Percentiles rank a stretch among this genome's conserved stretches.
Conservation (phyloP, 192 early-diverging fungal genomes). For the Coemansia asiatica region DNA sequence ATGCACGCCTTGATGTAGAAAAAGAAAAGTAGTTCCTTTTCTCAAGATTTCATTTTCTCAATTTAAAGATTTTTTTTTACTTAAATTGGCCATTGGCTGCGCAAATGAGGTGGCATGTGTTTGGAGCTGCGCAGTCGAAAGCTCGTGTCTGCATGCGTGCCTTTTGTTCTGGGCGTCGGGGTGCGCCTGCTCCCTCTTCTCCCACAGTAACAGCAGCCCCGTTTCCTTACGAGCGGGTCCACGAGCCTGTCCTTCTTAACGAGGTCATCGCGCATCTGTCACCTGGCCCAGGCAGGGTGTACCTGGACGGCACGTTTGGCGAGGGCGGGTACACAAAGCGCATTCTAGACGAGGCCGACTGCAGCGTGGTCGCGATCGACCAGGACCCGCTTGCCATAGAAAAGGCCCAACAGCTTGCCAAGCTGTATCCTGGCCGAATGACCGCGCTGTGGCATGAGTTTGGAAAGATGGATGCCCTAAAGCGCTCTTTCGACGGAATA, state of each 20-base stretch:
- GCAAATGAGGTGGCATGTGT: neutral
- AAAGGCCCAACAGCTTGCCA: slow-evolving; percentile 55
- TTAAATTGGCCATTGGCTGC: neutral
- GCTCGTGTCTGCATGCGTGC: neutral
- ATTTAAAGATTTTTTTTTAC: slow-evolving; percentile 5
- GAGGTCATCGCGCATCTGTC: slow-evolving; percentile 49
- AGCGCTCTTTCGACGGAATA: slow-evolving; percentile 61
- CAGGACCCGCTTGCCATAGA: slow-evolving; percentile 68
- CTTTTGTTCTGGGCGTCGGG: neutral
- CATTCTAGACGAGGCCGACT: slow-evolving; percentile 62
- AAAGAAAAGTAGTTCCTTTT: neutral
- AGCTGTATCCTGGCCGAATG: slow-evolving; percentile 54
- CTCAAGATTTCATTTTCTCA: too few relatives aligned
- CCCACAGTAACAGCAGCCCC: neutral
- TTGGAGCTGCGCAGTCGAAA: neutral
- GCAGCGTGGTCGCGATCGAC: slow-evolving; percentile 68
- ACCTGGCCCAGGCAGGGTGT: slow-evolving; percentile 49
- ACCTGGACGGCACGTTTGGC: slow-evolving; percentile 75
- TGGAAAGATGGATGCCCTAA: slow-evolving; percentile 52
- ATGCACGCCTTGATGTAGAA: too few relatives aligned
- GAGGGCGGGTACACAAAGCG: slow-evolving; percentile 70
- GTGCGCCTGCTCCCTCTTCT: neutral
- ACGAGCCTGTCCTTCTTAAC: slow-evolving; percentile 58
- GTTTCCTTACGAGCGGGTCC: slow-evolving; percentile 30
- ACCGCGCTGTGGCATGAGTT: slow-evolving; percentile 62